These are phyloP conservation scores for Fusarium sp. DNA, from an alignment of 2,329 filamentous ascomycete species.

Conservation along the genomic window DNA sequence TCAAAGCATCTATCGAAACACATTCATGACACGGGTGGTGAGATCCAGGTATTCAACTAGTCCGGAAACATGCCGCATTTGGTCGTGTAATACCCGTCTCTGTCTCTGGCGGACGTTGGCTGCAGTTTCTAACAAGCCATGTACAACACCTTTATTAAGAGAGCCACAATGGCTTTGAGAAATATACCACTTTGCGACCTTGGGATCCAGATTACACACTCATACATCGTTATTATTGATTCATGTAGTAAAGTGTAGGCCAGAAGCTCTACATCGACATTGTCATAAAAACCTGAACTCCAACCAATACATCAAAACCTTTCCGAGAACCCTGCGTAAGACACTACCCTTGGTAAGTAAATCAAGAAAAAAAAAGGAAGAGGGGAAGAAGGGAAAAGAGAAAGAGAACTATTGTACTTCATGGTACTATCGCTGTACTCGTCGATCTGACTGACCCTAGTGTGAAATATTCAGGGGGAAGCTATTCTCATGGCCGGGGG, in stretches of 20 bases:
- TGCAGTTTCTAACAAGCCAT: fast-evolving
- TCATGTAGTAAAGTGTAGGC: background rate
- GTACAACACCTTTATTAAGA: fast-evolving
- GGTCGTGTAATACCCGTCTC: background rate
- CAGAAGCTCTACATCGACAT: background rate
- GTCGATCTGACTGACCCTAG: too few species aligned
- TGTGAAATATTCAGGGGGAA: background rate
- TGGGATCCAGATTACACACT: fast-evolving
- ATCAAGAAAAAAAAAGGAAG: background rate
- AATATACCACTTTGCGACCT: fast-evolving
- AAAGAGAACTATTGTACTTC: too few species aligned
- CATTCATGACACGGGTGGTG: fast-evolving
- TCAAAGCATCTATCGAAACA: background rate
- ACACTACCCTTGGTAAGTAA: too few species aligned
- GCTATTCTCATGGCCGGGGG: fast-evolving
- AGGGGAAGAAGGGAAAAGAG: background rate
- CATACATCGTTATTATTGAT: background rate
- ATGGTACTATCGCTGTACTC: too few species aligned
- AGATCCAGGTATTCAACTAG: fast-evolving
- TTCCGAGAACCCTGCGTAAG: background rate
- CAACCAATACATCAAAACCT: background rate
- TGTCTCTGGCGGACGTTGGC: background rate
- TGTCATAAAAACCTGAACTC: background rate
- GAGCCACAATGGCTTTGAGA: fast-evolving
- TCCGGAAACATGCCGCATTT: fast-evolving